Percentiles rank a stretch among this genome's conserved stretches.
These are phyloP conservation scores for Rutidosis leptorrhynchoides DNA, from an alignment of 129 eudicot genomes.

Conservation along the genomic window DNA sequence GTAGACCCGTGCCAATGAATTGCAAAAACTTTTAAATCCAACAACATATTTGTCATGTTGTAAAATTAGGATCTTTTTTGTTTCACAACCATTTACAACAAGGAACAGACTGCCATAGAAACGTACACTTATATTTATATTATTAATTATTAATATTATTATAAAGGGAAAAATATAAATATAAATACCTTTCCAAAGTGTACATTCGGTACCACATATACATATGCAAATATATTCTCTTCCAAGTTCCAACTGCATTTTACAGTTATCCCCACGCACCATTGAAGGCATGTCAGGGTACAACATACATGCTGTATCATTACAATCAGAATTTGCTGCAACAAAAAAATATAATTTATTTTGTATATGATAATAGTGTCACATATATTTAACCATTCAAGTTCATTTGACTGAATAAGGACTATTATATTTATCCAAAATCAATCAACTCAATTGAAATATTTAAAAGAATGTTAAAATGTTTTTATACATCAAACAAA, in stretches of 20 bases:
- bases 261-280: slow-evolving; percentile 17
- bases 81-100: too few relatives aligned
- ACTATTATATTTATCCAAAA: background rate
- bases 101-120: too few relatives aligned
- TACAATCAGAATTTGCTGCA: background rate
- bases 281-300: slow-evolving; percentile 13
- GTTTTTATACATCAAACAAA: too few relatives aligned
- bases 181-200: too few relatives aligned
- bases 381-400: background rate
- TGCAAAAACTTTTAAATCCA: too few relatives aligned
- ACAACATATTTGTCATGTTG: too few relatives aligned
- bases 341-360: background rate
- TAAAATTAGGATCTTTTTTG: too few relatives aligned
- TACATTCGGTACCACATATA: background rate
- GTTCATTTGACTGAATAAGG: background rate
- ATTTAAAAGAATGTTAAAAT: background rate
- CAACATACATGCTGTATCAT: slow-evolving; percentile 2
- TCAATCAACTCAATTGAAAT: too few relatives aligned
- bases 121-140: too few relatives aligned
- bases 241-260: slow-evolving; percentile 28
- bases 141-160: too few relatives aligned
- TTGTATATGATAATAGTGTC: background rate
- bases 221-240: slow-evolving; percentile 16
- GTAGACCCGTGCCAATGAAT: too few relatives aligned
- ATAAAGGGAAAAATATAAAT: too few relatives aligned